Evolutionary conservation across 2,329 filamentous ascomycete genomes (phyloP), one percentile per base, ranked within the genome.

Genomic region (Penicillium sp.): DNA sequence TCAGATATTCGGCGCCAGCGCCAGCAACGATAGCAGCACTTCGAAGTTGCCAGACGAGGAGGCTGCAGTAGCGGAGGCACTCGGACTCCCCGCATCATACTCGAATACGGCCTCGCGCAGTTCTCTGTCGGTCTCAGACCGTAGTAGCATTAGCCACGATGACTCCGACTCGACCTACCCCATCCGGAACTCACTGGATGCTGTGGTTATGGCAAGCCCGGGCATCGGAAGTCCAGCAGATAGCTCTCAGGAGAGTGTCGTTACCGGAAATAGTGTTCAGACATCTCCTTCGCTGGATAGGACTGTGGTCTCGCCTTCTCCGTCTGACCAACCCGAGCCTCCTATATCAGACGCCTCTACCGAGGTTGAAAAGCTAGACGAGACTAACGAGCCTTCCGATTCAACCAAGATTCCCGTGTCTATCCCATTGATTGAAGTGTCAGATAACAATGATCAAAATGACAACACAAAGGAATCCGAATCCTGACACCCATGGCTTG

Each of bases 1-100:
- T 21, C 80, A 81, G 52, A 73, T 85, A 35, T 79, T 86, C 48
- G 80, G 84, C 61, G 72, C 73, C 9, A 76, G 75, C 35, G 77
- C 80, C 38, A 80, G 80, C 29, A 75, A 69, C 12, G 72, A 80
- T 42, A 81, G 75, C 58, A 77, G 75, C 21, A 72, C 77, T n/a
- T 75, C 76, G 29, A 75, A 69, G 66, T 73, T 71, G 57, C 77
- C 71, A 1, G 79, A 80, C 41, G 78, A 79, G 65, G 82, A 81
- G 47, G 77, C 77, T 35, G 80, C 80, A 15, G 81, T 83, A 33
- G 78, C 78, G 3, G 76, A 75, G 56, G 82, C 80, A 7, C 76
- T 81, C 40, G 81, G 78, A 19, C 73, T 78, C 17, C 76, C 74
- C 10, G 68, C 65, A 40, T 60, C 67, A 2, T 74, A 67, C 49